phyloP scores from a whole-genome alignment of 164 flowering plant genomes.

The Kingdonia uniflora region DNA sequence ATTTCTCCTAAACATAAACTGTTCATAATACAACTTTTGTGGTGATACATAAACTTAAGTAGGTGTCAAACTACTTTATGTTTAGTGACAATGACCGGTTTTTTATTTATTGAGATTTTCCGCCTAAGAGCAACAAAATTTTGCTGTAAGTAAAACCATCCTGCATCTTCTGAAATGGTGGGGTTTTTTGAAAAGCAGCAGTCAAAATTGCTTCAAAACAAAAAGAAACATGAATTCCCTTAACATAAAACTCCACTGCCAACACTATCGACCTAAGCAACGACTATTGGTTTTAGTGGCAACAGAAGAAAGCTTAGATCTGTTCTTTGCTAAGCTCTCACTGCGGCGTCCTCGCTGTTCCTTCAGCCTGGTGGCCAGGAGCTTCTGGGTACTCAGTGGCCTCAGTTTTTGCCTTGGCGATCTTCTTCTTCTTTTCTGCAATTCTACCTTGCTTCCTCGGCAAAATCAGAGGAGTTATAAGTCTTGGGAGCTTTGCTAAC shows the following conservation, averaged over 20 bases:
- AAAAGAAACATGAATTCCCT: not conserved
- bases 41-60: too few relatives aligned
- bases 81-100: too few relatives aligned
- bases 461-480: slow-evolving; percentile 44
- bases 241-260: not conserved
- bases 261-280: slow-evolving; percentile 24
- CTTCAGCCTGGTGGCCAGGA: slow-evolving; percentile 46
- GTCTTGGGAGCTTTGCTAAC: slow-evolving; percentile 55
- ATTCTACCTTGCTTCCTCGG: slow-evolving; percentile 47
- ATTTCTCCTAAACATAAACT: not conserved
- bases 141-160: too few relatives aligned
- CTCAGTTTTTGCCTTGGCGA: slow-evolving; percentile 49
- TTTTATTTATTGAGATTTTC: too few relatives aligned
- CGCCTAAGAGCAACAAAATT: too few relatives aligned
- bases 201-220: too few relatives aligned
- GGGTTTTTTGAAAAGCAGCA: too few relatives aligned
- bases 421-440: slow-evolving; percentile 54
- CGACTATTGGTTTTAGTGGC: slow-evolving; percentile 49
- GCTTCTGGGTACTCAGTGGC: slow-evolving; percentile 66
- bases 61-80: too few relatives aligned
- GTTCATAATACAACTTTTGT: not conserved
- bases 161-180: too few relatives aligned
- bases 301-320: slow-evolving; percentile 41
- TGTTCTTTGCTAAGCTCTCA: slow-evolving; percentile 54
- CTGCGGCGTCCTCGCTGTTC: slow-evolving; percentile 44